Base-by-base conservation (phyloP, 1,284 basidiomycete genomes). In the Thelephora terrestris region DNA sequence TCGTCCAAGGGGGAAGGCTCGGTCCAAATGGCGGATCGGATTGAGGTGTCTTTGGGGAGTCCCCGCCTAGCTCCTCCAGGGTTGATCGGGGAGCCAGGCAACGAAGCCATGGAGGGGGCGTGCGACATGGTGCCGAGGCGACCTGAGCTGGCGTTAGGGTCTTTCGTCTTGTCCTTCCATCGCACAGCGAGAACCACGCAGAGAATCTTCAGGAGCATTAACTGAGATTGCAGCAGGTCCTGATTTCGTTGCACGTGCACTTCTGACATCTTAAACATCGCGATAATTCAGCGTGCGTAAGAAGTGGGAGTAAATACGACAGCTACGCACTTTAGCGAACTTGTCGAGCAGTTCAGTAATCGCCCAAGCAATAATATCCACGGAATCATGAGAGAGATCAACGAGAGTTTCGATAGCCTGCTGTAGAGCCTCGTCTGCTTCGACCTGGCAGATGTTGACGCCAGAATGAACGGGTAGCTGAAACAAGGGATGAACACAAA, bases 401-500 rank as follows among this genome's bases (percentile, higher is more conserved):
- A 88, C 76, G 20, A 94, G 69, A 12, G 87, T 79, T 55, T 85
- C 76, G 37, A 92, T 78, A 5, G 85, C 79, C 57, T 87, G 79
- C 57, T 79, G 76, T 0, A 85, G 77, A 2, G 84, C 78, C 35
- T 73, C 69, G 63, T 93, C 88, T 6, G 72, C 70, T 65, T 93
- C 91, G 51, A 93, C 69, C 38, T 78, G 74, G 55, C 80, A 78
- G 43, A 93, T 63, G 23, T 80, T 69, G 38, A 77, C 70, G 12
- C 91, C 91, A 34, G 90, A 91, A 65, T 89, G 78, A 59, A 79
- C 84, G 49, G 91, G 91, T n/a, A 94, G 74, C 91, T 94, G 53
- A 12, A 27, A 45, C 25, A 45, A 44, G 25, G 24, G 37, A 50
- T 35, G 21, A 25, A 40, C 35, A 79, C 21, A 21, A 42, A 42